Percentiles rank a stretch among this genome's conserved stretches.
Evolutionary conservation across 2,329 filamentous ascomycete species (phyloP).

Genomic region (Zymoseptoria tritici): DNA sequence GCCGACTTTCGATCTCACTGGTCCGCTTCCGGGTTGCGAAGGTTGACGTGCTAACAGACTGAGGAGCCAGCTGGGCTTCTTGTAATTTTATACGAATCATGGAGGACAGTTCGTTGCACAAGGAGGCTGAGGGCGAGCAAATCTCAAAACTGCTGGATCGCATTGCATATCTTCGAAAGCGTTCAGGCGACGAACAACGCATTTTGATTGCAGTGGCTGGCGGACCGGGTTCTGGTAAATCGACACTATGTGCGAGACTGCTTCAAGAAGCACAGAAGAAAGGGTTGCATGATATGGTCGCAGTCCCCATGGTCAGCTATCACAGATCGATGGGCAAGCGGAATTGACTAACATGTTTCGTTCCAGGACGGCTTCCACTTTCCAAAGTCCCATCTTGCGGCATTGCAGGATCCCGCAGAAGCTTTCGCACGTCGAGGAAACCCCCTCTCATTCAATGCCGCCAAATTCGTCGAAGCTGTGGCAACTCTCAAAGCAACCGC

Average conservation of each 20-base stretch:
- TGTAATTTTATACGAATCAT: not conserved
- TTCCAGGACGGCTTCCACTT: constrained; percentile 34
- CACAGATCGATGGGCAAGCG: too few relatives aligned
- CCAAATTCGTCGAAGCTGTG: constrained; percentile 26
- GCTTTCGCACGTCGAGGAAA: constrained; percentile 32
- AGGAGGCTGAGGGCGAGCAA: not conserved
- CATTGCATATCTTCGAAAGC: not conserved
- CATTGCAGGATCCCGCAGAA: constrained; percentile 28
- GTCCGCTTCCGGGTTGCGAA: not conserved
- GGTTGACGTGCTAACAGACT: too few relatives aligned
- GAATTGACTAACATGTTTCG: not conserved
- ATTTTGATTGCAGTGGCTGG: not conserved
- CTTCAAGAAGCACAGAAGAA: not conserved
- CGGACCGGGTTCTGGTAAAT: not conserved
- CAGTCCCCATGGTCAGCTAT: not conserved
- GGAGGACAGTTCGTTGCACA: not conserved
- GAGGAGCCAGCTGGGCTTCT: not conserved
- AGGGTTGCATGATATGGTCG: not conserved
- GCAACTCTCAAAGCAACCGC: constrained; percentile 12
- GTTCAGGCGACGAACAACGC: not conserved
- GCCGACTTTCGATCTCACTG: not conserved
- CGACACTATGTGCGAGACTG: not conserved
- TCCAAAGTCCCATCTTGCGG: constrained; percentile 25
- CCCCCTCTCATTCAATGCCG: constrained; percentile 33
- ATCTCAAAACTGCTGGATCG: not conserved